Conservation (phyloP, 805 yeast genomes). For the Yamadazyma akitaensis region DNA sequence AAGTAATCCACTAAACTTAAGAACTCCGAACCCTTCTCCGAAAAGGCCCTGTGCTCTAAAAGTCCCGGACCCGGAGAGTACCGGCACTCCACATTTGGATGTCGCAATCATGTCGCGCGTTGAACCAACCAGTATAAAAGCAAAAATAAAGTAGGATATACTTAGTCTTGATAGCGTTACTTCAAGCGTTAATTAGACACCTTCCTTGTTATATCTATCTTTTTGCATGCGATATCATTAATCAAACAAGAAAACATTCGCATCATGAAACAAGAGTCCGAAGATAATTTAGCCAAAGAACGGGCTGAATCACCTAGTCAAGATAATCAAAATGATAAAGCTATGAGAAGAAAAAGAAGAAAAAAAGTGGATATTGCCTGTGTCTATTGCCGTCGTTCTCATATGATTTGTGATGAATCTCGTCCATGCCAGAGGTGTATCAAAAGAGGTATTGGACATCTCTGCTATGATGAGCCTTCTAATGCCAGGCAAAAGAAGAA, state of each 20-base stretch:
- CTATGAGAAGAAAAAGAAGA: slow-evolving; percentile 30
- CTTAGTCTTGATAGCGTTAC: no score
- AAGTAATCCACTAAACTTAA: no score
- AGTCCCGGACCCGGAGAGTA: slow-evolving; percentile 4
- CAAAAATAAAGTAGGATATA: neutral
- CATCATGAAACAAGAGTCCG: slow-evolving; percentile 1
- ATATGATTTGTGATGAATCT: slow-evolving; percentile 85
- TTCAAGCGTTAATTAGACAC: neutral
- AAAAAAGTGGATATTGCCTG: slow-evolving; percentile 69
- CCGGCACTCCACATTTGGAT: slow-evolving; percentile 6
- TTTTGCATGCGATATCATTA: neutral
- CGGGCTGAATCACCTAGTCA: neutral
- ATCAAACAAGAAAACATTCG: neutral
- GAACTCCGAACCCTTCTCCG: no score
- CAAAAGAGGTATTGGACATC: slow-evolving; percentile 81
- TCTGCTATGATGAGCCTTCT: slow-evolving; percentile 74
- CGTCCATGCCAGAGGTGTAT: slow-evolving; percentile 80
- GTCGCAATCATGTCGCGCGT: slow-evolving; percentile 1
- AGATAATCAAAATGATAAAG: slow-evolving; percentile 3
- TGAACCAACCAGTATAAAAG: neutral
- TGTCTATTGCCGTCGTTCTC: slow-evolving; percentile 88
- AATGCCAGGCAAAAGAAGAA: slow-evolving; percentile 39
- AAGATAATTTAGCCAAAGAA: neutral
- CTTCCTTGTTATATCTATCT: neutral
- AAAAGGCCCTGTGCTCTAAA: neutral